phyloP scores from a whole-genome alignment of 164 flowering plant species.

The Vitis labrusca region DNA sequence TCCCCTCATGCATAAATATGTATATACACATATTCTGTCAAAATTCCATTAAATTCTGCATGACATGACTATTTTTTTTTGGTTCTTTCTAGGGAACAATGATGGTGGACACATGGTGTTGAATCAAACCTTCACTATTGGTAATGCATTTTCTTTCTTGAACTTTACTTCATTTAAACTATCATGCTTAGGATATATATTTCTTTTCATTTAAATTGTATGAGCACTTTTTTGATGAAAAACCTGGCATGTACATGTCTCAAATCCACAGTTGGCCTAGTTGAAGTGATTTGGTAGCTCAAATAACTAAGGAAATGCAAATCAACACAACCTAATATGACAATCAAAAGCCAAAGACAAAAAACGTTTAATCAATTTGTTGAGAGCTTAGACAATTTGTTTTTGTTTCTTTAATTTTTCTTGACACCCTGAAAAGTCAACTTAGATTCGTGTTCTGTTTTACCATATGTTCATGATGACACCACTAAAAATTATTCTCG shows the following conservation, averaged over 20 bases:
- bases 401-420: no score
- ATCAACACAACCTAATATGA: no score
- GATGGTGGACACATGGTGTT: constrained; percentile 72
- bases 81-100: constrained; percentile 67
- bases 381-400: no score
- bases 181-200: not conserved
- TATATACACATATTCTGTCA: not conserved
- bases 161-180: not conserved
- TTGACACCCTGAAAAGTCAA: no score
- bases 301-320: not conserved
- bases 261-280: not conserved
- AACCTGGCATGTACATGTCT: not conserved
- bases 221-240: not conserved
- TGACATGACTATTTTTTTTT: not conserved
- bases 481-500: no score
- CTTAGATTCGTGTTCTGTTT: no score
- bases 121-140: constrained; percentile 93
- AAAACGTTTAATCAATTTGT: no score
- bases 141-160: constrained; percentile 35
- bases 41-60: not conserved
- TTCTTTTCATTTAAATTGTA: not conserved
- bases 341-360: no score
- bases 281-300: not conserved
- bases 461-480: no score
- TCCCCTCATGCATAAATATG: not conserved